Percentiles rank a stretch among this genome's conserved stretches.
Evolutionary conservation across 169 alveolate genomes (phyloP).

Genomic region (Amoebophrya sp.): DNA sequence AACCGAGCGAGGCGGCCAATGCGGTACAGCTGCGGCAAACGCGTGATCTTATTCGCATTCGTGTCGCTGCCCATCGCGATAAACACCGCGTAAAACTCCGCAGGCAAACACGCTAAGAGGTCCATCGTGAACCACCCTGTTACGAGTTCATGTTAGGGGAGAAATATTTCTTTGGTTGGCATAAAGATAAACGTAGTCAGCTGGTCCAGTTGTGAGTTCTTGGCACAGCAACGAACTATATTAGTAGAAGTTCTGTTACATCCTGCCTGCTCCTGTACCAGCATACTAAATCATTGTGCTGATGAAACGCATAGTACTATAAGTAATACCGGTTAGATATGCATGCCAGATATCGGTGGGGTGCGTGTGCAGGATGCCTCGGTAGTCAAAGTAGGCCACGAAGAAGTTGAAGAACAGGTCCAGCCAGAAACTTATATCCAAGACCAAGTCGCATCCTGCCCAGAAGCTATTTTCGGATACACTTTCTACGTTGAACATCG

Average conservation of each 20-base stretch:
- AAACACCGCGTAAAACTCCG: background rate
- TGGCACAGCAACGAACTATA: too few relatives aligned
- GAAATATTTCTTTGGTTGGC: too few relatives aligned
- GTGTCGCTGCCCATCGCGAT: background rate
- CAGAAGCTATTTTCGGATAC: background rate
- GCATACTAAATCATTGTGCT: too few relatives aligned
- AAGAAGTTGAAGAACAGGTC: slow-evolving; percentile 2
- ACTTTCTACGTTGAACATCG: background rate
- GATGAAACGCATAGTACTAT: too few relatives aligned
- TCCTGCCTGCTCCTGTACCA: too few relatives aligned
- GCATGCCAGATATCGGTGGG: background rate
- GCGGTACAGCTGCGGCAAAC: background rate
- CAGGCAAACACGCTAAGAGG: background rate
- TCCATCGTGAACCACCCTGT: slow-evolving; percentile 13
- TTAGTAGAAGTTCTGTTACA: too few relatives aligned
- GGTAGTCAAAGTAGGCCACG: background rate
- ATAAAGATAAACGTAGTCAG: too few relatives aligned
- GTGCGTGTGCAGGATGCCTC: background rate
- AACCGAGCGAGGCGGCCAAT: background rate
- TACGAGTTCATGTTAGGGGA: too few relatives aligned
- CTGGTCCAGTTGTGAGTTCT: too few relatives aligned
- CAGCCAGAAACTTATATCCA: background rate
- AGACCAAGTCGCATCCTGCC: background rate
- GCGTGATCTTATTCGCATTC: slow-evolving; percentile 2
- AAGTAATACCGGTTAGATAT: too few relatives aligned